Evolutionary conservation across 495 filamentous ascomycete genomes (phyloP).

Genomic region (Talaromyces wortmannii): DNA sequence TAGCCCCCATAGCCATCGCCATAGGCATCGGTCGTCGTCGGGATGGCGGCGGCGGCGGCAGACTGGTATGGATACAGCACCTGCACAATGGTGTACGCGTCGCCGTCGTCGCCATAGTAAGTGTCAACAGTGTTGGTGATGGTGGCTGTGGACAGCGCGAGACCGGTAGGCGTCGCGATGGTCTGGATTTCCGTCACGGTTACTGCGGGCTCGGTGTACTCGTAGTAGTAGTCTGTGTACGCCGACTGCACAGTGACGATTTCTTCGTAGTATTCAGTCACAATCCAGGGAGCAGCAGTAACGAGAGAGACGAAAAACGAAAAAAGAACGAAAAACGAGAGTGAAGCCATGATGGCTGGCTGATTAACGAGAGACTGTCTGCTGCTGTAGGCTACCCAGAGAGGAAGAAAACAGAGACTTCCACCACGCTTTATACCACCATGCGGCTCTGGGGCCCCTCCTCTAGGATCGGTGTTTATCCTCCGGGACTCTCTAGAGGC

Average conservation of each 20-base stretch:
- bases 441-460: too few relatives aligned
- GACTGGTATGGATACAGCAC: constrained; percentile 19
- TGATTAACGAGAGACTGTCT: too few relatives aligned
- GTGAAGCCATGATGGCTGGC: too few relatives aligned
- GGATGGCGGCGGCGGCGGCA: constrained; percentile 12
- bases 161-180: constrained; percentile 17
- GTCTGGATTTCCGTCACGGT: constrained; percentile 15
- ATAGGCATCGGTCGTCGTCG: constrained; percentile 4
- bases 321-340: too few relatives aligned
- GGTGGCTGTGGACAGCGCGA: constrained; percentile 22
- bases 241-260: constrained; percentile 1
- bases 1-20: constrained; percentile 4
- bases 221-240: constrained; percentile 8
- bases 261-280: constrained; percentile 20
- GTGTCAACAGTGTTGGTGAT: constrained; percentile 11
- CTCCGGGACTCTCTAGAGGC: too few relatives aligned
- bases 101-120: neutral
- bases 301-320: neutral
- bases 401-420: too few relatives aligned
- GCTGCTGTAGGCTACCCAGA: too few relatives aligned
- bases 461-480: too few relatives aligned
- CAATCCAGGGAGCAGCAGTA: constrained; percentile 18
- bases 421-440: too few relatives aligned
- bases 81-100: constrained; percentile 23
- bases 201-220: neutral